Evolutionary conservation across 306 rosid species (phyloP).

Genomic region (Ormosia semicastrata): DNA sequence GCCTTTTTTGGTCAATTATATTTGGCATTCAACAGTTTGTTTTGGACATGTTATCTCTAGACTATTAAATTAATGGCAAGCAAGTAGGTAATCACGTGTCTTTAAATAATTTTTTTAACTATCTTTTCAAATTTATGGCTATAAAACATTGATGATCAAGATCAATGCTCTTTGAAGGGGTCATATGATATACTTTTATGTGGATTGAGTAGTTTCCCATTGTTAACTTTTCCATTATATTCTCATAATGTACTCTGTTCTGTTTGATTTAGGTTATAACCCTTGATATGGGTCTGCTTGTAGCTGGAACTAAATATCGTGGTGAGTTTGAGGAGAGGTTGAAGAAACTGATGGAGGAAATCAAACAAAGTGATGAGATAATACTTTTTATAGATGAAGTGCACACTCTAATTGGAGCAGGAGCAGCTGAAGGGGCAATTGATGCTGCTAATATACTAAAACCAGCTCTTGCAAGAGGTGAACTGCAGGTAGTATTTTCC

Average conservation of each 20-base stretch:
- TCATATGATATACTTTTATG: neutral
- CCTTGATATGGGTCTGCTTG: conserved; percentile 97
- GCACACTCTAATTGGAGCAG: conserved; percentile 98
- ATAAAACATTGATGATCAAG: neutral
- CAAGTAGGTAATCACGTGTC: neutral
- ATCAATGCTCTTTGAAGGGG: neutral
- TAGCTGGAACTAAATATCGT: conserved; percentile 99
- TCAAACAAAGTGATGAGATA: conserved; percentile 96
- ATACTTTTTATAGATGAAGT: conserved; percentile 97
- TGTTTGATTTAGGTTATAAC: conserved; percentile 75
- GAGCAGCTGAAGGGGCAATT: conserved; percentile 99
- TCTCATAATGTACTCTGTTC: conserved; percentile 25
- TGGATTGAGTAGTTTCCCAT: neutral
- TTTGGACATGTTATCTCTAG: neutral
- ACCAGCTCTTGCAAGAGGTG: conserved; percentile 99
- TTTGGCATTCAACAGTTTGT: conserved; percentile 4
- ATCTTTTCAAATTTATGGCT: neutral
- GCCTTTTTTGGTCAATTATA: neutral
- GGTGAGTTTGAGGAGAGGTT: conserved; percentile 99
- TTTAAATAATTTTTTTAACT: neutral
- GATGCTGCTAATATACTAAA: conserved; percentile 97
- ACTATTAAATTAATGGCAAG: neutral
- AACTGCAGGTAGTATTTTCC: conserved; percentile 75
- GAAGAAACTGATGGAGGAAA: conserved; percentile 98
- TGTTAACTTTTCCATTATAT: conserved; percentile 2